Conservation (phyloP, 495 filamentous ascomycete genomes). For the Hypoxylon trugodes region DNA sequence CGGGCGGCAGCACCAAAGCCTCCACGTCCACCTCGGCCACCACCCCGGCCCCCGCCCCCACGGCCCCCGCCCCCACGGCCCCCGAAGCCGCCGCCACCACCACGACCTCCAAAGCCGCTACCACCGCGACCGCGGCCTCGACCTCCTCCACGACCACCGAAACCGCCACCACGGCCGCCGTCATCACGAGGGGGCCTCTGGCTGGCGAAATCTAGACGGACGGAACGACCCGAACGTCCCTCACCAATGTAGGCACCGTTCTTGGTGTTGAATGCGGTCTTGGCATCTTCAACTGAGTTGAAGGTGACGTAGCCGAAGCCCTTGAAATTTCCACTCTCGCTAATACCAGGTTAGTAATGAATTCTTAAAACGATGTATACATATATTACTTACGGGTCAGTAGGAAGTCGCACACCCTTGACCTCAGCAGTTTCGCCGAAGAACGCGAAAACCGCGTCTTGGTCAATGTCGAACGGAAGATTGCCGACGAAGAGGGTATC, state of each 20-base stretch:
- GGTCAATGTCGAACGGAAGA: constrained; percentile 82
- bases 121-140: constrained; percentile 35
- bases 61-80: constrained; percentile 52
- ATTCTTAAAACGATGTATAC: not conserved
- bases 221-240: constrained; percentile 60
- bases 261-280: constrained; percentile 75
- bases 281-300: constrained; percentile 84
- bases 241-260: constrained; percentile 80
- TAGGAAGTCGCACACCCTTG: constrained; percentile 85
- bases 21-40: constrained; percentile 53
- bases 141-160: constrained; percentile 58
- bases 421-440: constrained; percentile 78
- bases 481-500: constrained; percentile 96
- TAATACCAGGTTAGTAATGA: constrained; percentile 53
- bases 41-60: constrained; percentile 56
- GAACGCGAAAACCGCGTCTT: constrained; percentile 75
- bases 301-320: constrained; percentile 95
- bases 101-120: constrained; percentile 47
- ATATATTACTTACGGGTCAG: constrained; percentile 69
- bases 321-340: constrained; percentile 86
- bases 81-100: constrained; percentile 56
- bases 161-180: constrained; percentile 49
- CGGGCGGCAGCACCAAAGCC: constrained; percentile 49
- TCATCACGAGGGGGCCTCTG: constrained; percentile 72
- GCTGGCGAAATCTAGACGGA: constrained; percentile 90